phyloP scores from a whole-genome alignment of 2,329 filamentous ascomycete species.

The Dendrostoma leiphaemia region DNA sequence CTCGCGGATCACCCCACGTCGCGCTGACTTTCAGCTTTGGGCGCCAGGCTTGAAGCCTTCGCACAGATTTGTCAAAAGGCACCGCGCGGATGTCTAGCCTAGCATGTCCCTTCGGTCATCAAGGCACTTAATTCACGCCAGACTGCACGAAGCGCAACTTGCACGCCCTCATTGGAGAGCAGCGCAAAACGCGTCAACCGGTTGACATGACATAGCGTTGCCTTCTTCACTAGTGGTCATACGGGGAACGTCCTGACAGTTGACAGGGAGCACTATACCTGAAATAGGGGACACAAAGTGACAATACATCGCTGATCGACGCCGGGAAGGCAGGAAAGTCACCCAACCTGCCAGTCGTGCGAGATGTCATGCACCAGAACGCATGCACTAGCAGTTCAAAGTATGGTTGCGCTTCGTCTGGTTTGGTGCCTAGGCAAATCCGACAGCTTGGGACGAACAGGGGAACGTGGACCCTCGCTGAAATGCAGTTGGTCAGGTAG shows the following conservation, averaged over 20 bases:
- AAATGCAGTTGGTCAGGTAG: neutral
- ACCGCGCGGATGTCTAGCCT: neutral
- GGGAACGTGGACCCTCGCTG: slow-evolving; percentile 8
- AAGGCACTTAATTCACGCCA: too few species aligned
- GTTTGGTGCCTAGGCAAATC: neutral
- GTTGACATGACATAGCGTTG: too few species aligned
- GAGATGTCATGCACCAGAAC: too few species aligned
- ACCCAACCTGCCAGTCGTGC: too few species aligned
- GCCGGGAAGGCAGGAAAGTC: neutral
- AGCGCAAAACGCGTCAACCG: too few species aligned
- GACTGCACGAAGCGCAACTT: too few species aligned
- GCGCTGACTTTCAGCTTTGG: neutral
- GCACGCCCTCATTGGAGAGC: too few species aligned
- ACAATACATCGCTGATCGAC: neutral
- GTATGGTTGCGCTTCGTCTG: too few species aligned
- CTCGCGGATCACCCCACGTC: neutral
- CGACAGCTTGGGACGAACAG: slow-evolving; percentile 11
- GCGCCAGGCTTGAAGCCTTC: neutral
- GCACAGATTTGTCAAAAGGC: neutral
- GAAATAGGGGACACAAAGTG: neutral
- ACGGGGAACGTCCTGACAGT: too few species aligned
- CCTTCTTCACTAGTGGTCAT: too few species aligned
- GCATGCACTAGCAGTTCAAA: neutral
- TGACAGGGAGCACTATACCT: neutral
- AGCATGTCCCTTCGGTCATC: too few species aligned